Conservation (phyloP, 768 basidiomycete genomes). For the Asterophora parasitica region DNA sequence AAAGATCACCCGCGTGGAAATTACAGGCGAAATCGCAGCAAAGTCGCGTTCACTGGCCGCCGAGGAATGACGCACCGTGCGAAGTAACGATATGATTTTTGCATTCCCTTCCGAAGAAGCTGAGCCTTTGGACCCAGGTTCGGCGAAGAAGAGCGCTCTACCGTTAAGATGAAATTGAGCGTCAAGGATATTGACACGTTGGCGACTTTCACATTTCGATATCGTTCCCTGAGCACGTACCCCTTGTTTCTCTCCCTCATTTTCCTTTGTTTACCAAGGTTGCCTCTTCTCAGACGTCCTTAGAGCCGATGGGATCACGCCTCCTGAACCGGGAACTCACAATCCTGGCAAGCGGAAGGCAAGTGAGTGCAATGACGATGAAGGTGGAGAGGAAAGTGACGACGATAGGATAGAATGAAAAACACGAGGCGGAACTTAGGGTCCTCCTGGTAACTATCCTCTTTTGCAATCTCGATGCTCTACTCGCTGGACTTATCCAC, state of each 20-base stretch:
- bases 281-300: neutral
- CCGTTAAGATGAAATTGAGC: too few species aligned
- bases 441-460: neutral
- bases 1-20: neutral
- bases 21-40: neutral
- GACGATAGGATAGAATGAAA: neutral
- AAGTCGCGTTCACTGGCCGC: too few species aligned
- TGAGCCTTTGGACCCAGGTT: neutral
- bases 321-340: neutral
- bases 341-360: too few species aligned
- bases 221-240: neutral
- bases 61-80: neutral
- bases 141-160: too few species aligned
- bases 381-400: neutral
- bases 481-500: too few species aligned
- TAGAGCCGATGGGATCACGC: conserved; percentile 1
- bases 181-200: neutral
- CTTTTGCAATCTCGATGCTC: too few species aligned
- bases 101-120: too few species aligned
- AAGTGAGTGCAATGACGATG: too few species aligned
- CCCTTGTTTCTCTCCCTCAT: too few species aligned
- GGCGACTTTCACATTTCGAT: neutral
- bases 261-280: too few species aligned
- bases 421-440: neutral
- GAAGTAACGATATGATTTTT: too few species aligned